Percentiles rank a stretch among this genome's conserved stretches.
Conservation (phyloP, 306 rosid species). For the Prunus davidiana region DNA sequence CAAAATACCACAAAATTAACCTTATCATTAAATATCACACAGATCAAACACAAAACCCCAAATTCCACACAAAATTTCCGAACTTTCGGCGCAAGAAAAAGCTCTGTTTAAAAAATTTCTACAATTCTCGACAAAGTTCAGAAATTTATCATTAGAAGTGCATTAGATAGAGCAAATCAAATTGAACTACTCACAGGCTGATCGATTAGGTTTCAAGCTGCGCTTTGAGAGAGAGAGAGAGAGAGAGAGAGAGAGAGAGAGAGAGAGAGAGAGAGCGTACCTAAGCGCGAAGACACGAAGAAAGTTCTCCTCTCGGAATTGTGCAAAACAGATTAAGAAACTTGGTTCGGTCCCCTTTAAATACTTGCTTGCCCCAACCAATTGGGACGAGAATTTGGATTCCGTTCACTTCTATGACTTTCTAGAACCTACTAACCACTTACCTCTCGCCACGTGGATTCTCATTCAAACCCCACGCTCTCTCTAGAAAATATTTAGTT, state of each 20-base stretch:
- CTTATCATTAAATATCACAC: not conserved
- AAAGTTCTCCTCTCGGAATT: not conserved
- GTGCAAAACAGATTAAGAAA: not conserved
- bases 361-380: not conserved
- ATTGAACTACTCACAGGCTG: not conserved
- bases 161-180: not conserved
- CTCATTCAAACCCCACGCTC: not conserved
- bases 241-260: not conserved
- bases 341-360: not conserved
- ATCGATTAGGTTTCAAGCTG: not conserved
- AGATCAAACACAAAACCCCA: not conserved
- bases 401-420: constrained; percentile 29
- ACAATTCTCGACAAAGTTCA: not conserved
- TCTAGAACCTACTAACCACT: constrained; percentile 57
- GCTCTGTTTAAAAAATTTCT: not conserved
- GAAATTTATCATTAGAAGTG: no score
- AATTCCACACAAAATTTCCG: not conserved
- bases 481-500: not conserved
- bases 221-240: not conserved
- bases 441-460: not conserved
- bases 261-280: not conserved
- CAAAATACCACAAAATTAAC: not conserved
- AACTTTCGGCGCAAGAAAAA: no score
- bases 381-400: not conserved
- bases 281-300: constrained; percentile 3